These are phyloP conservation scores for Daldinia caldariorum DNA, from an alignment of 495 filamentous ascomycete genomes.

Conservation along the genomic window DNA sequence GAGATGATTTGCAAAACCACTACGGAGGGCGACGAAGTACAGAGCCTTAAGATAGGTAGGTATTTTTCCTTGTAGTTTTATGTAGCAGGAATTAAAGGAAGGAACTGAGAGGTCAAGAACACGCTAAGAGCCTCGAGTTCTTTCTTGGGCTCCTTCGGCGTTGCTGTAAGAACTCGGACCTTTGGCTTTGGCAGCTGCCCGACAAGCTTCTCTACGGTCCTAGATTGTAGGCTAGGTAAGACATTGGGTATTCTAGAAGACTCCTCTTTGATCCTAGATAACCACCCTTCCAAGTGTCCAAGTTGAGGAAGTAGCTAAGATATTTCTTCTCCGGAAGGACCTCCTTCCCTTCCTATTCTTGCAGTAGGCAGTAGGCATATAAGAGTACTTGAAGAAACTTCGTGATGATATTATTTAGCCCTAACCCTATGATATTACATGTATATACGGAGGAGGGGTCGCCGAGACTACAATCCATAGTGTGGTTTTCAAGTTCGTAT, in stretches of 20 bases:
- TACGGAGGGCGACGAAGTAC: too few species aligned
- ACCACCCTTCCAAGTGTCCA: background rate
- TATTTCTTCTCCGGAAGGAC: background rate
- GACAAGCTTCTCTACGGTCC: background rate
- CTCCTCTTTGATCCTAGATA: background rate
- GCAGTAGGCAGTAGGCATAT: background rate
- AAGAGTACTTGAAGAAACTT: background rate
- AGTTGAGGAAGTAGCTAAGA: background rate
- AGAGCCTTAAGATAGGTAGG: background rate
- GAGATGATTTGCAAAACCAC: too few species aligned
- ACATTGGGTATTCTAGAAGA: constrained; percentile 22
- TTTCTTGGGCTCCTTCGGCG: constrained; percentile 6
- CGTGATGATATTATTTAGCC: too few species aligned
- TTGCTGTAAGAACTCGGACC: background rate
- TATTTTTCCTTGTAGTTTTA: constrained; percentile 15
- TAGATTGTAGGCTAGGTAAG: constrained; percentile 2
- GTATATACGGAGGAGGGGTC: background rate
- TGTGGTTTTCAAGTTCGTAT: background rate
- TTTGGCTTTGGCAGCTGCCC: background rate
- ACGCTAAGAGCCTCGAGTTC: constrained; percentile 19
- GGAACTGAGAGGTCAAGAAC: constrained; percentile 16
- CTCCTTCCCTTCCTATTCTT: background rate
- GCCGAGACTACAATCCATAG: background rate
- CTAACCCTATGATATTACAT: background rate
- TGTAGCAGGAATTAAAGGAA: background rate